Evolutionary conservation across 768 basidiomycete genomes (phyloP).

Genomic region (Suillus paluster): DNA sequence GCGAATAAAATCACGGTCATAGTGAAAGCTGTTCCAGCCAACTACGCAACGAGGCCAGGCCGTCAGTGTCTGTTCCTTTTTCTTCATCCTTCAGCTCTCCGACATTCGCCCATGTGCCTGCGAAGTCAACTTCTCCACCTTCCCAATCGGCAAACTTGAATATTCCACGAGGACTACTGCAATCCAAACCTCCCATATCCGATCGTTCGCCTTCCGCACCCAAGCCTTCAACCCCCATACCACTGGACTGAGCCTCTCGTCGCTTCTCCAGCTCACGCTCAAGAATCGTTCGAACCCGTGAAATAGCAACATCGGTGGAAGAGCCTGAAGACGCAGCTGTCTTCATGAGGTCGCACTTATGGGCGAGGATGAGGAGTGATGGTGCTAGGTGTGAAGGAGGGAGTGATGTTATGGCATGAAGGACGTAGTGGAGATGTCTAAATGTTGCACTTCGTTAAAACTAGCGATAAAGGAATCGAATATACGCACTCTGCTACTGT

Average conservation of each 20-base stretch:
- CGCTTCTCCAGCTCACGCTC: slow-evolving; percentile 88
- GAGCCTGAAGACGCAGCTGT: slow-evolving; percentile 38
- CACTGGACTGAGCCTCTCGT: slow-evolving; percentile 61
- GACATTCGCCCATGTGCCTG: slow-evolving; percentile 57
- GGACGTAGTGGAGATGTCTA: slow-evolving; percentile 75
- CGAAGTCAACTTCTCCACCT: slow-evolving; percentile 75
- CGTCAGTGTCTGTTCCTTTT: slow-evolving; percentile 41
- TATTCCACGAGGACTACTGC: slow-evolving; percentile 52
- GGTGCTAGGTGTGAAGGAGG: slow-evolving; percentile 72
- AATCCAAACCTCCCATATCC: slow-evolving; percentile 79
- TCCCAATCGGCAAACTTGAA: slow-evolving; percentile 87
- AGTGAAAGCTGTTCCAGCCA: slow-evolving; percentile 53
- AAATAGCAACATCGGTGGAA: slow-evolving; percentile 57
- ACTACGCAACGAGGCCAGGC: slow-evolving; percentile 47
- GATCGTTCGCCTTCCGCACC: slow-evolving; percentile 68
- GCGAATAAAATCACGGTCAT: slow-evolving; percentile 18
- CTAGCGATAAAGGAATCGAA: not conserved
- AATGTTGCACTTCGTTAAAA: slow-evolving; percentile 9
- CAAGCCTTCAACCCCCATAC: slow-evolving; percentile 73
- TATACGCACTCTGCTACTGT: slow-evolving; percentile 77
- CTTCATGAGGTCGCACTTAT: slow-evolving; percentile 78
- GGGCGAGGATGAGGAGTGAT: slow-evolving; percentile 67
- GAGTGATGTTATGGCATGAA: slow-evolving; percentile 71
- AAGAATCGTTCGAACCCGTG: slow-evolving; percentile 74
- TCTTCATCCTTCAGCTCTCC: slow-evolving; percentile 39